Base-by-base conservation (phyloP, 306 rosid genomes). In the Inga leiocalycina region DNA sequence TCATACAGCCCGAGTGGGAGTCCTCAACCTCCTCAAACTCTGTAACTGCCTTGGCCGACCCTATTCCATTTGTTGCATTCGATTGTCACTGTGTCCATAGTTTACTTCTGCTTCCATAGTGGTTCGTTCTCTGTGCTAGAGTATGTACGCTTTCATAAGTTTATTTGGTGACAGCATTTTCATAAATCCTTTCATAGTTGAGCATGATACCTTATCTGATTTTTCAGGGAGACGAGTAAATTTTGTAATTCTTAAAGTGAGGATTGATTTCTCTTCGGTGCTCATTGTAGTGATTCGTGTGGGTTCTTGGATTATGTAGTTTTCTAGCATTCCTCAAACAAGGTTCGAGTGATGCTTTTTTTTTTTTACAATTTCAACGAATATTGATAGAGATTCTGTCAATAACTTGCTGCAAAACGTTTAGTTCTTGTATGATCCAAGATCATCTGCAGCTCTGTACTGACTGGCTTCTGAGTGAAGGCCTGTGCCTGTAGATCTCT, bases 31-130 rank as follows among this genome's bases (percentile, higher is more conserved):
- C 68, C 45, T 71, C 76, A 71, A 24, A 35, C 37, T 61, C 68
- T 35, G 87, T 82, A 83, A 86, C 80, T 76, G 34, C 56, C 24
- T 54, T 27, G 2, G 3, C 51, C 20, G 10, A 43, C 24, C 13
- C 76, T 35, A 57, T 12, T 15, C 19, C 49, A 34, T 67, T 35
- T 35, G 8, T 68, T n/a, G 52, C 14, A 39, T 79, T 79, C 46
- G 13, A 62, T 44, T 78, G n/a, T 14, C n/a, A 11, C 35, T 10
- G 34, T 46, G 46, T 44, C 71, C 24, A 4, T 35, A 67, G 24
- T 68, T 51, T 44, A 32, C n/a, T n/a, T 51, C 2, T 51, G 66
- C 44, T 79, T 79, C 12, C 19, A 22, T 52, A 7, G 11, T 19
- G 57, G 41, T 79, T 66, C 65, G 37, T 66, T 20, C 39, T 4